Conservation (phyloP, 305 asterid genomes). For the Caryopteris hybrid region DNA sequence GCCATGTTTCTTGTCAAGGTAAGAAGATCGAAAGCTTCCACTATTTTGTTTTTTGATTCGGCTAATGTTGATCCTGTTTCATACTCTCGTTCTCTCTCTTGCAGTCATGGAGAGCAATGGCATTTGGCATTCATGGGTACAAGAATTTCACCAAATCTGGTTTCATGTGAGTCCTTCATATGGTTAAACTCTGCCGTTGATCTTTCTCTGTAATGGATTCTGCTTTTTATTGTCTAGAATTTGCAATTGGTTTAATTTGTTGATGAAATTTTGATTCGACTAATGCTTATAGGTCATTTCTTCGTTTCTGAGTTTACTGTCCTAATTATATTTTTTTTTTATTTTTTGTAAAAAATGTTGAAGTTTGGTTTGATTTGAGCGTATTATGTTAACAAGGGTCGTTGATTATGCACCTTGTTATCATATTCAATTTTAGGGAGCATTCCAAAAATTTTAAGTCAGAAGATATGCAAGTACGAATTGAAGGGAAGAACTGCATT, state of each 20-base stretch:
- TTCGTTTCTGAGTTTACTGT: too few relatives aligned
- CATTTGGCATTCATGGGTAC: constrained; percentile 70
- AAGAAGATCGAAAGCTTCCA: not conserved
- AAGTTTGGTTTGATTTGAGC: not conserved
- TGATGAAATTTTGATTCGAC: too few relatives aligned
- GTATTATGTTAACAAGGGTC: not conserved
- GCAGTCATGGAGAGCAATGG: constrained; percentile 64
- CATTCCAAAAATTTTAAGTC: constrained; percentile 61
- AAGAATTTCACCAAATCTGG: constrained; percentile 72
- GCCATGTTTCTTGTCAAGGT: constrained; percentile 70
- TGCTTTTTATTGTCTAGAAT: not conserved
- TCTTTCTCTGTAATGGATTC: not conserved
- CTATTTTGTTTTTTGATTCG: not conserved
- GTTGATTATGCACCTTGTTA: not conserved
- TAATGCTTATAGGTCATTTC: too few relatives aligned
- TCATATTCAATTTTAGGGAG: constrained; percentile 43
- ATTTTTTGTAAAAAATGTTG: too few relatives aligned
- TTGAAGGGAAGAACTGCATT: constrained; percentile 80
- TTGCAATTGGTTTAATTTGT: not conserved
- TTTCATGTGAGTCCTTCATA: constrained; percentile 42
- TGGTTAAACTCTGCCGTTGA: not conserved
- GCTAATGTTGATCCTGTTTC: not conserved
- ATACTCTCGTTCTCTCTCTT: not conserved
- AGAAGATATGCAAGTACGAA: constrained; percentile 65
- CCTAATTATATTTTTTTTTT: too few relatives aligned